A percentile compares a stretch with the other conserved stretches of the same genome.
Evolutionary conservation across 2,329 filamentous ascomycete genomes (phyloP).

Genomic region (Chaetoscypha palmicola): DNA sequence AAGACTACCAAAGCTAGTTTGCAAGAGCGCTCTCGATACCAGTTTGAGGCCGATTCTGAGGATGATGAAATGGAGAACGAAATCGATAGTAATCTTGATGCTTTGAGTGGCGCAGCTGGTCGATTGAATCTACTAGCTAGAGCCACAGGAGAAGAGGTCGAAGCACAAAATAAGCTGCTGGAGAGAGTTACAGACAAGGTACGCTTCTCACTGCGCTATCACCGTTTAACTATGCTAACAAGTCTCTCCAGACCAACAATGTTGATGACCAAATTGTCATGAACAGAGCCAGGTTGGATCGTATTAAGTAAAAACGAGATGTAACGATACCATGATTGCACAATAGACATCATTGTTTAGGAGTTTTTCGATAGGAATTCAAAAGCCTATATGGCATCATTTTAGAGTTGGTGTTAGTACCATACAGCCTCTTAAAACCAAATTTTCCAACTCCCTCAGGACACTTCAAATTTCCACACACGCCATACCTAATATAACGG

Average conservation of each 20-base stretch:
- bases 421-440: too few species aligned
- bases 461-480: too few species aligned
- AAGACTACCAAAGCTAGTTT: slow-evolving; percentile 34
- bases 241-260: slow-evolving; percentile 58
- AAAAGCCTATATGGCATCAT: too few species aligned
- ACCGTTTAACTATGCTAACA: slow-evolving; percentile 26
- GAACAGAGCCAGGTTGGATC: slow-evolving; percentile 52
- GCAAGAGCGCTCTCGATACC: slow-evolving; percentile 63
- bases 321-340: background rate
- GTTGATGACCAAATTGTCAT: slow-evolving; percentile 76
- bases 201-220: slow-evolving; percentile 26
- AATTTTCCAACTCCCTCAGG: too few species aligned
- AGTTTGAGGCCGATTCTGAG: slow-evolving; percentile 54
- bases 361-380: slow-evolving; percentile 6
- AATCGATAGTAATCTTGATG: slow-evolving; percentile 59
- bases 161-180: slow-evolving; percentile 70
- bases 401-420: too few species aligned
- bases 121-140: slow-evolving; percentile 67
- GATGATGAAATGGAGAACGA: slow-evolving; percentile 55
- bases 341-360: slow-evolving; percentile 3
- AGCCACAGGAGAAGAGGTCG: slow-evolving; percentile 69
- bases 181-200: slow-evolving; percentile 74
- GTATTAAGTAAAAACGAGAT: slow-evolving; percentile 21
- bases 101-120: slow-evolving; percentile 53
- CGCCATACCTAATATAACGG: too few species aligned